Conservation (phyloP, 2,329 filamentous ascomycete species). For the Penicillium janthinellum region DNA sequence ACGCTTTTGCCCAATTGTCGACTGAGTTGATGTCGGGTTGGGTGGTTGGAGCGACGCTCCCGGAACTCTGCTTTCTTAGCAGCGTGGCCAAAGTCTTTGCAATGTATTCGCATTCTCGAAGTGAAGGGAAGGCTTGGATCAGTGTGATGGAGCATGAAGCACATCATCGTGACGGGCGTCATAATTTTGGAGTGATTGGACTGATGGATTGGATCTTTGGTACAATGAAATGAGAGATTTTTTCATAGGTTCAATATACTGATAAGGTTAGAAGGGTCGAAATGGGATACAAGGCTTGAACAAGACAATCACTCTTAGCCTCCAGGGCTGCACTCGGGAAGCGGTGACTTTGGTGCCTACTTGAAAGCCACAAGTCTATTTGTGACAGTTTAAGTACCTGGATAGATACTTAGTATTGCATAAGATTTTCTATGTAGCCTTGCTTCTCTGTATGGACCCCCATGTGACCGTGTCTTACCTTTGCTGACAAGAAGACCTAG, state of each 20-base stretch:
- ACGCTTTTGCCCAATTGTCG: neutral
- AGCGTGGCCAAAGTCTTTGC: neutral
- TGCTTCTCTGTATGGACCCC: too few species aligned
- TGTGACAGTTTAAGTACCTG: too few species aligned
- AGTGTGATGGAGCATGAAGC: conserved; percentile 1
- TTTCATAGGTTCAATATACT: neutral
- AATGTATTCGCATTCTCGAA: neutral
- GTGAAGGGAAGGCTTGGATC: neutral
- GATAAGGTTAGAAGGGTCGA: neutral
- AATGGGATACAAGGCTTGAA: neutral
- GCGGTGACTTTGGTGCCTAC: too few species aligned
- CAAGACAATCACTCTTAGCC: neutral
- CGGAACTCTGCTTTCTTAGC: neutral
- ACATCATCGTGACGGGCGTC: neutral
- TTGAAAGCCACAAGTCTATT: too few species aligned
- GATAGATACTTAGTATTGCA: too few species aligned
- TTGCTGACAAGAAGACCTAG: too few species aligned
- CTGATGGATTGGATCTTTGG: neutral
- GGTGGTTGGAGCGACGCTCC: neutral
- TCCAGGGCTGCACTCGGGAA: too few species aligned
- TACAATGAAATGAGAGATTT: neutral
- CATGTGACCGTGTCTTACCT: too few species aligned
- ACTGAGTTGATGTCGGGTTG: conserved; percentile 1
- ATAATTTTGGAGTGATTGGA: neutral
- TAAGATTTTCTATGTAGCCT: too few species aligned